Conservation (phyloP, 2,329 filamentous ascomycete species). For the Trichoderma sp. region DNA sequence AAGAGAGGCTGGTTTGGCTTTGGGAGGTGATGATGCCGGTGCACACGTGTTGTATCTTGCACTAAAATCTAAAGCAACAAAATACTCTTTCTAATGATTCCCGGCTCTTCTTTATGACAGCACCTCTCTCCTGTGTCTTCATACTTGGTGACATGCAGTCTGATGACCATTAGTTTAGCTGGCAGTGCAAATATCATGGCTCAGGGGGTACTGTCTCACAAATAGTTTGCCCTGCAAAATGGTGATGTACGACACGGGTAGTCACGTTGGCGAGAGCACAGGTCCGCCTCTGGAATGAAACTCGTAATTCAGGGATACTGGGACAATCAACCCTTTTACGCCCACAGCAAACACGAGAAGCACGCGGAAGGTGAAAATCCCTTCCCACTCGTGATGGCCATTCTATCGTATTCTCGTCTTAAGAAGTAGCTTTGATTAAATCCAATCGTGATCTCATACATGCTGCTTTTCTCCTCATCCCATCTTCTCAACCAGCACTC, state of each 20-base stretch:
- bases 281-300: slow-evolving; percentile 1
- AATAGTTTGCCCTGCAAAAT: background rate
- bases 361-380: background rate
- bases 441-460: background rate
- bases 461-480: background rate
- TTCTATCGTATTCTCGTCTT: background rate
- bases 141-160: background rate
- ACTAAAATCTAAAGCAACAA: background rate
- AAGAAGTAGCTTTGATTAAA: background rate
- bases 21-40: slow-evolving; percentile 45
- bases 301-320: background rate
- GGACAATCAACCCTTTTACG: background rate
- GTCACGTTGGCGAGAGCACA: background rate
- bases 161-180: background rate
- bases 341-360: background rate
- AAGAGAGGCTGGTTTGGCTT: slow-evolving; percentile 82
- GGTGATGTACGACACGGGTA: background rate
- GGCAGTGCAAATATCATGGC: background rate
- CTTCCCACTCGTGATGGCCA: background rate
- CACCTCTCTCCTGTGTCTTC: background rate
- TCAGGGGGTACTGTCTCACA: background rate
- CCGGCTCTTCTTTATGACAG: background rate
- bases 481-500: background rate
- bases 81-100: background rate
- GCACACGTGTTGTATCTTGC: background rate